Conservation (phyloP, 1,139 yeast genomes). For the Yamadazyma triangularis region DNA sequence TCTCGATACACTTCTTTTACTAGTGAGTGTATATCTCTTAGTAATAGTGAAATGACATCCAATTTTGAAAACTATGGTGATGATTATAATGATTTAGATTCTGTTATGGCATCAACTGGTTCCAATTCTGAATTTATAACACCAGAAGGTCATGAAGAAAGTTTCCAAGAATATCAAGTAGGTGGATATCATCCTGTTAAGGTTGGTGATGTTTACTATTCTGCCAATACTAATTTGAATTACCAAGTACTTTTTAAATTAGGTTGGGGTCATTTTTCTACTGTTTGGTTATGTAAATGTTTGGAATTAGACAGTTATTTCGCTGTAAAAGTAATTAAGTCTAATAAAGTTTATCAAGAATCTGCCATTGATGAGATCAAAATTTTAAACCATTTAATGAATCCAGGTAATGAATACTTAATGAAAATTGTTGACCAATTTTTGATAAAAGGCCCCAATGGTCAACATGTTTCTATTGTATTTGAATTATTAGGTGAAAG, state of each 20-base stretch:
- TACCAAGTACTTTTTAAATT: slow-evolving; percentile 36
- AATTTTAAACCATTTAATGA: slow-evolving; percentile 18
- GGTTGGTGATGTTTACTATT: slow-evolving; percentile 35
- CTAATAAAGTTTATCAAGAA: slow-evolving; percentile 35
- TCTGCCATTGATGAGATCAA: slow-evolving; percentile 42
- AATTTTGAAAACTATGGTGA: slow-evolving; percentile 13
- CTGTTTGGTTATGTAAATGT: slow-evolving; percentile 75
- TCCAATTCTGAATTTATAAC: neutral
- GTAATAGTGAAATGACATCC: slow-evolving; percentile 39
- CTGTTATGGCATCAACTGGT: neutral
- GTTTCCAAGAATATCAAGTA: slow-evolving; percentile 29
- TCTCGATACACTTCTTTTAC: slow-evolving; percentile 27
- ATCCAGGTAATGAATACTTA: slow-evolving; percentile 38
- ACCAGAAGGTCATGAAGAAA: slow-evolving; percentile 29
- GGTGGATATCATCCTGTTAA: slow-evolving; percentile 43
- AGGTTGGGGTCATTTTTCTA: slow-evolving; percentile 88
- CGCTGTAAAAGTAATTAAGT: slow-evolving; percentile 41
- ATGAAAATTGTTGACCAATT: slow-evolving; percentile 38
- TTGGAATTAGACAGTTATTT: slow-evolving; percentile 18
- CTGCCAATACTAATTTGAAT: slow-evolving; percentile 19
- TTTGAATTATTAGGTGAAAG: slow-evolving; percentile 43
- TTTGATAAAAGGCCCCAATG: slow-evolving; percentile 38
- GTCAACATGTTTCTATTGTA: slow-evolving; percentile 41
- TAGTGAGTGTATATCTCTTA: slow-evolving; percentile 36
- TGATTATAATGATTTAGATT: neutral